Base-by-base conservation (phyloP, 2,329 filamentous ascomycete species). In the Claviceps sp. region DNA sequence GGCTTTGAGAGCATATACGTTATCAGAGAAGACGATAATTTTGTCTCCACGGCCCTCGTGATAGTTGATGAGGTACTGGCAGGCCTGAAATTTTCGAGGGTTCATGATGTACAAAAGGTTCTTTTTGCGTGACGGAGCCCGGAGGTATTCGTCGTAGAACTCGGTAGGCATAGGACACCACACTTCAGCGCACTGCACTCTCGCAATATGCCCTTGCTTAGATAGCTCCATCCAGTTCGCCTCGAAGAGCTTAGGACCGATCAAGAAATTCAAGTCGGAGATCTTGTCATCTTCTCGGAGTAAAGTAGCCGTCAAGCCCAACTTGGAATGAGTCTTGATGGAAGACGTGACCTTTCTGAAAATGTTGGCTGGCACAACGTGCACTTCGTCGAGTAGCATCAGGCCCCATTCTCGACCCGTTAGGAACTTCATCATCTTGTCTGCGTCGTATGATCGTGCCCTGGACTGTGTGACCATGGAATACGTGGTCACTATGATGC, bases 121-220 rank as follows among this genome's bases (percentile, higher is more conserved):
- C 60, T 71, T 70, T 59, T 72, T 71, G 7, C 72, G 68, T 1
- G 71, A 67, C 16, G 80, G 81, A 13, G 81, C 82, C 56, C 81
- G 80, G 54, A 97, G 78, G 69, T 97, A 98, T 65, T 97, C 89
- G 17, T 89, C 85, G 67, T 96, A 97, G 65, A 98, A 98, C 60
- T 98, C 93, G 0, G 90, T 93, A 0, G 93, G 95, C 93, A 98
- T 98, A 2, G 91, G 89, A 64, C 93, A 98, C 93, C 93, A 98
- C 6, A 98, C 93, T 68, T 98, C 93, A 14, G 93, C 93, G 67
- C 93, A 98, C 67, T 98, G 93, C 2, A 98, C 93, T 59, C 89
- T 85, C 39, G 93, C 93, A 65, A 98, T 98, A 64, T 96, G 90
- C 0, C 93, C 93, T 68, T 96, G 89, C 62, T 96, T 88, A 1